phyloP scores from a whole-genome alignment of 1,139 yeast species.

The Candida glucosophila region DNA sequence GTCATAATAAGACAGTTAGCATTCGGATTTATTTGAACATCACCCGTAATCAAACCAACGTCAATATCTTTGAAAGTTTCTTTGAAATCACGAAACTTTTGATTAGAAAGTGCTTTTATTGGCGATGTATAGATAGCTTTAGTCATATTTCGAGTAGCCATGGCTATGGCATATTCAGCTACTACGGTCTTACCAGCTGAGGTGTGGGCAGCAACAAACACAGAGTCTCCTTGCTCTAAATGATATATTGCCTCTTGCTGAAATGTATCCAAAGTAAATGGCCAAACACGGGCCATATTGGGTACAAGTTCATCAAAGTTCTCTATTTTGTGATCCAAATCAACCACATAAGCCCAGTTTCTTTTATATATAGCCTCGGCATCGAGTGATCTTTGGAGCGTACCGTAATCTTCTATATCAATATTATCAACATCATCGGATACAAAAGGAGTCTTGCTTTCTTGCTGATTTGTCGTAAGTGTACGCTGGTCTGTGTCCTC shows the following conservation, averaged over 20 bases:
- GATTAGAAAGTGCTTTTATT: conserved; percentile 86
- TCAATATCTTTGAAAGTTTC: conserved; percentile 74
- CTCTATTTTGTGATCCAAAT: conserved; percentile 70
- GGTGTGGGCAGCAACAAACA: conserved; percentile 96
- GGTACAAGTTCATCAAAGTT: conserved; percentile 87
- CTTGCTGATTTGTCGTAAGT: conserved; percentile 2
- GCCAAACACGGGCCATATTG: conserved; percentile 87
- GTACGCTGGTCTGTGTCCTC: background rate
- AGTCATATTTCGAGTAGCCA: conserved; percentile 85
- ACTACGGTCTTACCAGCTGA: conserved; percentile 92
- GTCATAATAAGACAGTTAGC: conserved; percentile 97
- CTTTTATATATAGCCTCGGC: conserved; percentile 32
- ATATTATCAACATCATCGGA: conserved; percentile 59
- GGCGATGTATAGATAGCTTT: conserved; percentile 92
- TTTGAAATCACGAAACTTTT: conserved; percentile 85
- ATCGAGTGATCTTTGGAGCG: conserved; percentile 17
- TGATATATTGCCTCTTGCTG: conserved; percentile 97
- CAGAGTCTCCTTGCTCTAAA: conserved; percentile 94
- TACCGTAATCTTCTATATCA: conserved; percentile 53
- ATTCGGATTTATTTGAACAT: conserved; percentile 94
- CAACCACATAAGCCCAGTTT: conserved; percentile 95
- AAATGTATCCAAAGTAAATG: conserved; percentile 87
- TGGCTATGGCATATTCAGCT: conserved; percentile 91
- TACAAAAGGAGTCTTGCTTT: conserved; percentile 16
- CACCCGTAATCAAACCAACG: conserved; percentile 95